These are phyloP conservation scores for Malus hybrid DNA, from an alignment of 331 rosid genomes.

Conservation along the genomic window DNA sequence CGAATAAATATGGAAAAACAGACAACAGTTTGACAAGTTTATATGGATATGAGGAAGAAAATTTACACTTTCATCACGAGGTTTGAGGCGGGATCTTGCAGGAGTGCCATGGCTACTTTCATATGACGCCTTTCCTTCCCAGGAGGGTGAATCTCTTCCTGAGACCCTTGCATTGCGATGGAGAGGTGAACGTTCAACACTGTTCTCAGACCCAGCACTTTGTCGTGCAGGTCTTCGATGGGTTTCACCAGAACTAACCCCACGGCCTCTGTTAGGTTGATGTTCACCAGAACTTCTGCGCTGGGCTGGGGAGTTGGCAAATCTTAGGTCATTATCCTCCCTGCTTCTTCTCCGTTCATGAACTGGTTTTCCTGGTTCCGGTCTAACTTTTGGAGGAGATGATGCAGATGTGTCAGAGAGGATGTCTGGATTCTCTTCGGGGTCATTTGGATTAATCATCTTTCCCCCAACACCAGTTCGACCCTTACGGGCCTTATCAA, in stretches of 20 bases:
- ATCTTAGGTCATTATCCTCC: slow-evolving; percentile 52
- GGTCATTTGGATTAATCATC: slow-evolving; percentile 84
- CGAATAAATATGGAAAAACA: background rate
- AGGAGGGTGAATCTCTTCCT: slow-evolving; percentile 51
- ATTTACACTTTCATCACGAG: slow-evolving; percentile 71
- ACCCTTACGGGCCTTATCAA: slow-evolving; percentile 82
- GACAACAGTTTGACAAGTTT: background rate
- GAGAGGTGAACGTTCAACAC: slow-evolving; percentile 79
- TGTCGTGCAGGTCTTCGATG: slow-evolving; percentile 40
- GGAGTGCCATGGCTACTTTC: slow-evolving; percentile 74
- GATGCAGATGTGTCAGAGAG: slow-evolving; percentile 24
- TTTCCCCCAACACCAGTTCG: slow-evolving; percentile 55
- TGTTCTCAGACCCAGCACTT: slow-evolving; percentile 50
- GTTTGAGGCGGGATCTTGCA: slow-evolving; percentile 57
- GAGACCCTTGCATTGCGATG: slow-evolving; percentile 67
- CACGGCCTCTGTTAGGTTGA: slow-evolving; percentile 37
- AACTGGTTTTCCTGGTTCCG: slow-evolving; percentile 26
- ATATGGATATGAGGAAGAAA: slow-evolving; percentile 4
- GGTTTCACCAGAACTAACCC: slow-evolving; percentile 43
- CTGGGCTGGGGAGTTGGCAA: slow-evolving; percentile 47
- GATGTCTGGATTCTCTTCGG: slow-evolving; percentile 53
- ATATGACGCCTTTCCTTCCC: slow-evolving; percentile 56
- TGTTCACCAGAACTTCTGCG: slow-evolving; percentile 33
- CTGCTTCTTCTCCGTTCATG: slow-evolving; percentile 37
- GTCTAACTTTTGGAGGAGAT: slow-evolving; percentile 35